phyloP scores from a whole-genome alignment of 495 filamentous ascomycete genomes.

The Lentithecium fluviatile region DNA sequence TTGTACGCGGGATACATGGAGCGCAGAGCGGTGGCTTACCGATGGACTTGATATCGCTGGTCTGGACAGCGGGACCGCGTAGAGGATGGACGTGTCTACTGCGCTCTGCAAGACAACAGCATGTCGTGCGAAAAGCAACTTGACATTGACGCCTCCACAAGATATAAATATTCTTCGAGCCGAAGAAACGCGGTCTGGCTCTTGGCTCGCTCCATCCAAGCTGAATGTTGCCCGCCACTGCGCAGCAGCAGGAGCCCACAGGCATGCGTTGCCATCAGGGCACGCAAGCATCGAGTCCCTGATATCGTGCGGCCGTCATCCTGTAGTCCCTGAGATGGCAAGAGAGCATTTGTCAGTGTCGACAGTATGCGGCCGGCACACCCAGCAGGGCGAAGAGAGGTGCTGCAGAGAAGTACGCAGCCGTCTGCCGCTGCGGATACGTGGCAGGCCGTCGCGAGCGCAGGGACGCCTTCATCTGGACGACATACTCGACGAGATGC shows the following conservation, averaged over 20 bases:
- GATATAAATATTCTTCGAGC: constrained; percentile 31
- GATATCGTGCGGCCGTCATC: constrained; percentile 24
- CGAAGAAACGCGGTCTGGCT: constrained; percentile 10
- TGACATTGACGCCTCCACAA: background rate
- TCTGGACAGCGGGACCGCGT: background rate
- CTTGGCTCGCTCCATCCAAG: constrained; percentile 32
- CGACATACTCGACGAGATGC: constrained; percentile 12
- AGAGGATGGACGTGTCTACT: background rate
- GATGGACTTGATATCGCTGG: background rate
- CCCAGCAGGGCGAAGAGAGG: constrained; percentile 21
- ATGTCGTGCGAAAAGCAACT: background rate
- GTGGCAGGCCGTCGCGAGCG: constrained; percentile 30
- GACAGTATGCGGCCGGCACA: constrained; percentile 18
- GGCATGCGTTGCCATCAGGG: constrained; percentile 22
- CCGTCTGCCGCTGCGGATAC: constrained; percentile 19
- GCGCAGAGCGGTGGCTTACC: constrained; percentile 20
- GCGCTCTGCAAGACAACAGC: background rate
- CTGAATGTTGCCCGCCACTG: constrained; percentile 30
- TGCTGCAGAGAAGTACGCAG: constrained; percentile 23
- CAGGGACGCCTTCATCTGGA: constrained; percentile 20
- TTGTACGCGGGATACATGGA: background rate
- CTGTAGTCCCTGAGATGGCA: constrained; percentile 34
- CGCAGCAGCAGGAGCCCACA: constrained; percentile 9
- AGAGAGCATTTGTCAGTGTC: constrained; percentile 31
- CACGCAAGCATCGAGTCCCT: constrained; percentile 17